Evolutionary conservation across 345 rosid genomes (phyloP).

Genomic region (Gossypium stocksii): DNA sequence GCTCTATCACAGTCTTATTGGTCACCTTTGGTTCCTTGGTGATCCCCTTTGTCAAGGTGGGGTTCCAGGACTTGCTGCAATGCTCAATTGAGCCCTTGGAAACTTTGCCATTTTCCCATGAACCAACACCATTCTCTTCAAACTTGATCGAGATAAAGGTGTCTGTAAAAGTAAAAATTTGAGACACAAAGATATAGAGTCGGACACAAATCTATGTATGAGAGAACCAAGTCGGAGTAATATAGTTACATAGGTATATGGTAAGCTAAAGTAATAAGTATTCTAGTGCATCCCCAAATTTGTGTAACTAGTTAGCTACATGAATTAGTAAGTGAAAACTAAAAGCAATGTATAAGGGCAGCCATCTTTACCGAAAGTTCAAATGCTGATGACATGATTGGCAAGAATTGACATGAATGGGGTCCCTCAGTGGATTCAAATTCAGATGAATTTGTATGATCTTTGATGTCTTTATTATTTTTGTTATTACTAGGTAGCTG

Average conservation of each 20-base stretch:
- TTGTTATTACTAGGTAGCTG: neutral
- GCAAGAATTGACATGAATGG: neutral
- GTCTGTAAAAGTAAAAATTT: slow-evolving; percentile 38
- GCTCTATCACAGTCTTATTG: slow-evolving; percentile 61
- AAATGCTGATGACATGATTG: slow-evolving; percentile 8
- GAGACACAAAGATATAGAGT: neutral
- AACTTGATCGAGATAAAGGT: slow-evolving; percentile 91
- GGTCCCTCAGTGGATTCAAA: slow-evolving; percentile 4
- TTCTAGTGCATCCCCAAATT: neutral
- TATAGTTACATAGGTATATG: neutral
- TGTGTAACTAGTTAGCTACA: neutral
- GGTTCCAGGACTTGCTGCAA: slow-evolving; percentile 38
- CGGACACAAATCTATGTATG: neutral
- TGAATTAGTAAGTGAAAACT: neutral
- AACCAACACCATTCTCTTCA: slow-evolving; percentile 76
- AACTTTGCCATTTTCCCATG: slow-evolving; percentile 72
- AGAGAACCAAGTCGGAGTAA: neutral
- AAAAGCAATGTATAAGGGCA: neutral
- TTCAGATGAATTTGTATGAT: slow-evolving; percentile 10
- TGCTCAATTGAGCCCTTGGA: slow-evolving; percentile 52
- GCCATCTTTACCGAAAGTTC: neutral
- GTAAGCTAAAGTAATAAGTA: neutral
- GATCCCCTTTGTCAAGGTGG: slow-evolving; percentile 21
- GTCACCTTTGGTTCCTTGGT: neutral
- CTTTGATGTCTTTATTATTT: slow-evolving; percentile 9